phyloP scores from a whole-genome alignment of 371 early-diverging fungal species.

The Mucor piriformis region DNA sequence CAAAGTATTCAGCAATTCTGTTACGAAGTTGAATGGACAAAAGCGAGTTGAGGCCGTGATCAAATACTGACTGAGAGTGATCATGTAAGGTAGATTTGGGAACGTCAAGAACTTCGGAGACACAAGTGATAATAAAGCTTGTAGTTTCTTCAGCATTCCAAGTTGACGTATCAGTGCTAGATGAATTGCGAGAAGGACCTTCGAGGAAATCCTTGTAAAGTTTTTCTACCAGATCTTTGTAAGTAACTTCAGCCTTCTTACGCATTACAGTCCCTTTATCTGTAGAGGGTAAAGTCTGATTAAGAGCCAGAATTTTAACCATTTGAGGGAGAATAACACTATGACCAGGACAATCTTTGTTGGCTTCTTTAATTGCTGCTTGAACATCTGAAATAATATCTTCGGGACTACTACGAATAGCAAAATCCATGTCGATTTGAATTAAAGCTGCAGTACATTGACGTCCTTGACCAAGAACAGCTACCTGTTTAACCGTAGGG shows the following conservation, averaged over 20 bases:
- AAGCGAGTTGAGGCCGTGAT: slow-evolving; percentile 33
- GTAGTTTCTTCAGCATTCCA: slow-evolving; percentile 13
- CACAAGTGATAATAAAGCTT: slow-evolving; percentile 5
- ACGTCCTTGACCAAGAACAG: slow-evolving; percentile 37
- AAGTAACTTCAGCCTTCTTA: slow-evolving; percentile 19
- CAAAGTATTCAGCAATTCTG: slow-evolving; percentile 19
- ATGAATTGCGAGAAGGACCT: slow-evolving; percentile 1
- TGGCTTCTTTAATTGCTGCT: slow-evolving; percentile 37
- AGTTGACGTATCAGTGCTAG: slow-evolving; percentile 1
- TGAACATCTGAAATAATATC: slow-evolving; percentile 27
- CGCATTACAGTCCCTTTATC: slow-evolving; percentile 27
- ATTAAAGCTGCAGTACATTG: slow-evolving; percentile 38
- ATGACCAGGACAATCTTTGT: slow-evolving; percentile 39
- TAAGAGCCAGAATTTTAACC: slow-evolving; percentile 23
- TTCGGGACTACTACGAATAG: slow-evolving; percentile 17
- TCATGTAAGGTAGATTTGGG: slow-evolving; percentile 7
- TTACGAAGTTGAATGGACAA: slow-evolving; percentile 30
- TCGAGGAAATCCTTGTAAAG: slow-evolving; percentile 33
- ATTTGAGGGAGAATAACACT: slow-evolving; percentile 39
- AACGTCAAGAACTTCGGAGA: slow-evolving; percentile 13
- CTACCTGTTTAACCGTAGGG: slow-evolving; percentile 26
- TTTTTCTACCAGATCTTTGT: slow-evolving; percentile 26
- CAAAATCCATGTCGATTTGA: slow-evolving; percentile 23
- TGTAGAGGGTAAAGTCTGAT: slow-evolving; percentile 12
- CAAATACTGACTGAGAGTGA: slow-evolving; percentile 24